These are phyloP conservation scores for Nakaseomyces kungkrabaensis DNA, from an alignment of 1,139 yeast genomes.

Conservation along the genomic window DNA sequence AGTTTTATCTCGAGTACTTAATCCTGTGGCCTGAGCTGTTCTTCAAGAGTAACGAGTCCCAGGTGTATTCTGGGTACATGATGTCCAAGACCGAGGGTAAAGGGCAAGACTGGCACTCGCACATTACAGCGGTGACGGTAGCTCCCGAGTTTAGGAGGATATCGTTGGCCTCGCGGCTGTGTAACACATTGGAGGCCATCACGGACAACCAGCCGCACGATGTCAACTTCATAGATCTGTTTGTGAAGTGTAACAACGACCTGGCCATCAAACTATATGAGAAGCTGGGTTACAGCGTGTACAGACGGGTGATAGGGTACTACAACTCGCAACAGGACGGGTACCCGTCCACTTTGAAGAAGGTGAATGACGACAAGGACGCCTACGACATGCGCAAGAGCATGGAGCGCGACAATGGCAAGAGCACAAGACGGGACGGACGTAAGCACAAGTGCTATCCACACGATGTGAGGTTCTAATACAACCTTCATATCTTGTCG, in stretches of 20 bases:
- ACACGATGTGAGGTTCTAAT: slow-evolving; percentile 37
- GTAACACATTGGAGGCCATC: slow-evolving; percentile 60
- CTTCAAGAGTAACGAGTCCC: slow-evolving; percentile 54
- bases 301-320: slow-evolving; percentile 82
- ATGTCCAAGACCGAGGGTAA: slow-evolving; percentile 95
- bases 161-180: slow-evolving; percentile 69
- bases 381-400: slow-evolving; percentile 79
- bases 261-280: slow-evolving; percentile 78
- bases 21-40: slow-evolving; percentile 82
- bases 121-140: slow-evolving; percentile 92
- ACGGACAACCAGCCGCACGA: slow-evolving; percentile 63
- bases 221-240: slow-evolving; percentile 79
- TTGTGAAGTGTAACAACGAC: slow-evolving; percentile 75
- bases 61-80: slow-evolving; percentile 57
- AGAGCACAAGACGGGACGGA: slow-evolving; percentile 50
- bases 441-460: slow-evolving; percentile 50
- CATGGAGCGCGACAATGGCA: slow-evolving; percentile 33
- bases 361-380: slow-evolving; percentile 56
- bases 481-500: background rate
- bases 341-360: slow-evolving; percentile 35
- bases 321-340: slow-evolving; percentile 39
- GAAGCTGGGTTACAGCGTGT: slow-evolving; percentile 76
- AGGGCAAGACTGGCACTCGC: slow-evolving; percentile 86
- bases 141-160: slow-evolving; percentile 73
- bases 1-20: slow-evolving; percentile 76